Conservation (phyloP, 164 flowering plant genomes). For the Dillenia turbinata region DNA sequence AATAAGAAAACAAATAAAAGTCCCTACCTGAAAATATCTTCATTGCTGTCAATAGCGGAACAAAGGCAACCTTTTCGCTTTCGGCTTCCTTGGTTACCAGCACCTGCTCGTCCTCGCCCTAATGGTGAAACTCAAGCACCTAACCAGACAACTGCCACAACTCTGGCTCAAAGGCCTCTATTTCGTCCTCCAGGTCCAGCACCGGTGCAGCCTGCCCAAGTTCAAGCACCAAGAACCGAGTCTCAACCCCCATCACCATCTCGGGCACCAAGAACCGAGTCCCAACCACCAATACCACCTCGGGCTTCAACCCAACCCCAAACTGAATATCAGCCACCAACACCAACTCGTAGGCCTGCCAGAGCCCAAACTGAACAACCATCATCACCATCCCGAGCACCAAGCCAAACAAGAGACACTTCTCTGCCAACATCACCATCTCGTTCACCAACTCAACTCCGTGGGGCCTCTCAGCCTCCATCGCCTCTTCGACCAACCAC, state of each 20-base stretch:
- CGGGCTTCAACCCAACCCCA: slow-evolving; percentile 1
- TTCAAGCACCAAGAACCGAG: slow-evolving; percentile 10
- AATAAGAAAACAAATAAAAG: neutral
- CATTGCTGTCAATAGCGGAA: slow-evolving; percentile 25
- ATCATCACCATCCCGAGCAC: slow-evolving; percentile 1
- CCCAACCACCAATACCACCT: slow-evolving; percentile 22
- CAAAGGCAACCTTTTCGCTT: slow-evolving; percentile 37
- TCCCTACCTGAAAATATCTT: neutral
- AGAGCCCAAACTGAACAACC: slow-evolving; percentile 3
- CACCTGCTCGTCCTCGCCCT: slow-evolving; percentile 14
- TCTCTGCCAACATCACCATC: slow-evolving; percentile 9
- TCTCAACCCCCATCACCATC: slow-evolving; percentile 11
- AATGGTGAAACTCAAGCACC: slow-evolving; percentile 10
- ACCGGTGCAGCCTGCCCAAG: slow-evolving; percentile 1
- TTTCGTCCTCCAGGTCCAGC: neutral
- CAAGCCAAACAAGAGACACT: slow-evolving; percentile 4
- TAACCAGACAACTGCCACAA: slow-evolving; percentile 9
- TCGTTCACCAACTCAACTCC: slow-evolving; percentile 1
- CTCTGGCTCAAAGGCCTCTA: neutral
- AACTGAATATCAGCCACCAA: slow-evolving; percentile 9
- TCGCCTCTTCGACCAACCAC: slow-evolving; percentile 21
- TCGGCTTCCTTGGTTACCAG: slow-evolving; percentile 41
- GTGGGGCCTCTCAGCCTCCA: slow-evolving; percentile 10
- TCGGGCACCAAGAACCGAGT: slow-evolving; percentile 5
- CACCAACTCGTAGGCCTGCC: slow-evolving; percentile 21